These are phyloP conservation scores for Penicillium longicatenatum DNA, from an alignment of 495 filamentous ascomycete species.

Conservation along the genomic window DNA sequence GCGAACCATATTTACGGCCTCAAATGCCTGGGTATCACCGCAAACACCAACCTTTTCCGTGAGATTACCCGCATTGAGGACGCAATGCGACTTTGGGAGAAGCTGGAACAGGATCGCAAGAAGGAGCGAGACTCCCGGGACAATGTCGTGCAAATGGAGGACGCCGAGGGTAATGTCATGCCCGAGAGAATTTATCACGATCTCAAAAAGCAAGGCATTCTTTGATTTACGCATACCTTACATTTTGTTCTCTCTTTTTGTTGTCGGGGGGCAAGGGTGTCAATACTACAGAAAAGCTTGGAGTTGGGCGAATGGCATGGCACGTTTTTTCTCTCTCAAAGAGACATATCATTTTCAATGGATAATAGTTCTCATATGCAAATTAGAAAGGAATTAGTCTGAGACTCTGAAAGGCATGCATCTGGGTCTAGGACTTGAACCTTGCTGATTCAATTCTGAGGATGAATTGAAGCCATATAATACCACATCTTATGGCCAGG, in stretches of 20 bases:
- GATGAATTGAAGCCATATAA: not conserved
- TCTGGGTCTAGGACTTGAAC: not conserved
- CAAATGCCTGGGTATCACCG: slow-evolving; percentile 87
- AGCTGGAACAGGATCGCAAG: slow-evolving; percentile 85
- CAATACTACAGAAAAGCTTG: slow-evolving; percentile 26
- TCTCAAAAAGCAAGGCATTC: slow-evolving; percentile 59
- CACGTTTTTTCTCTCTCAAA: not conserved
- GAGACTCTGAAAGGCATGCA: not conserved
- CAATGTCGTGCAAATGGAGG: slow-evolving; percentile 96
- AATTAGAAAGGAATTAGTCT: not conserved
- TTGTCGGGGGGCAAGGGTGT: slow-evolving; percentile 2
- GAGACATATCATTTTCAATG: not conserved
- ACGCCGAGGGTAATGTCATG: slow-evolving; percentile 97
- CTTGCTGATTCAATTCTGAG: not conserved
- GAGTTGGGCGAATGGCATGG: slow-evolving; percentile 36
- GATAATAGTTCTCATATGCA: not conserved
- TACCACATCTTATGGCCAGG: too few species aligned
- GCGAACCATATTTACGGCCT: slow-evolving; percentile 88
- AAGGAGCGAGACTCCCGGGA: slow-evolving; percentile 72
- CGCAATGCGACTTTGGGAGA: slow-evolving; percentile 86
- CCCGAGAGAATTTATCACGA: slow-evolving; percentile 96
- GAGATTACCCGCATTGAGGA: slow-evolving; percentile 93
- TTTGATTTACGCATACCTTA: slow-evolving; percentile 24
- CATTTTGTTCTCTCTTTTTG: slow-evolving; percentile 5
- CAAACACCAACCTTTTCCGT: slow-evolving; percentile 84